These are phyloP conservation scores for Spathaspora passalidarum DNA, from an alignment of 805 yeast genomes.

Conservation along the genomic window DNA sequence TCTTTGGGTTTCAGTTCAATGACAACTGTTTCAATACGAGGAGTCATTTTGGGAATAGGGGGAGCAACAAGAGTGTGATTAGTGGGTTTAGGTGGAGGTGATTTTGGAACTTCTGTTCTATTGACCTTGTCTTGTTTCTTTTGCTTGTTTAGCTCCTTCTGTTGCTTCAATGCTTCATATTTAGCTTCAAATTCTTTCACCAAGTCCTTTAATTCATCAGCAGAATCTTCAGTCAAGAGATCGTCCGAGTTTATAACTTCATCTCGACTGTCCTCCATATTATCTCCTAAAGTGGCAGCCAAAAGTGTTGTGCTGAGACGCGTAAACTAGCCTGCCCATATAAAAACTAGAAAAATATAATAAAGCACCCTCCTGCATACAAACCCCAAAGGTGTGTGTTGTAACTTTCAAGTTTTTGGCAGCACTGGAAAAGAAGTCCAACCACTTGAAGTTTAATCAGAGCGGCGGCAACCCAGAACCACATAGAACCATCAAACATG, in stretches of 20 bases:
- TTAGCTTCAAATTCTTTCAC: slow-evolving; percentile 32
- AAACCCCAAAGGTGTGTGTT: neutral
- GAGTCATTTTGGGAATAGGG: neutral
- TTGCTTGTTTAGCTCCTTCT: slow-evolving; percentile 4
- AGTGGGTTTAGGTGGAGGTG: slow-evolving; percentile 8
- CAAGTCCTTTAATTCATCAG: slow-evolving; percentile 35
- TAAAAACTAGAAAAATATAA: too few relatives aligned
- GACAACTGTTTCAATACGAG: neutral
- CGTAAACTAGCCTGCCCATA: neutral
- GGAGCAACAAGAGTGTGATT: neutral
- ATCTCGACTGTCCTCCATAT: slow-evolving; percentile 34
- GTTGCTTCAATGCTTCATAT: slow-evolving; percentile 8
- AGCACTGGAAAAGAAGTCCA: neutral
- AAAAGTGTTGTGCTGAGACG: too few relatives aligned
- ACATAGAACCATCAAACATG: too few relatives aligned
- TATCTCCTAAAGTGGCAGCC: too few relatives aligned
- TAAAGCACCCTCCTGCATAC: too few relatives aligned
- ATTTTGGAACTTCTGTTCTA: slow-evolving; percentile 10
- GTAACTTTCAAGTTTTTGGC: neutral
- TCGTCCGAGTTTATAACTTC: slow-evolving; percentile 21
- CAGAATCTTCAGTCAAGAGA: slow-evolving; percentile 34
- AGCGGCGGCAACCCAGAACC: too few relatives aligned
- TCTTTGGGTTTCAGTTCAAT: too few relatives aligned
- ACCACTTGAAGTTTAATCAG: too few relatives aligned
- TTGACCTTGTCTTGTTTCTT: neutral